Percentiles rank a stretch among this genome's conserved stretches.
Evolutionary conservation across 805 yeast species (phyloP).

Genomic region (Pachysolen tannophilus): DNA sequence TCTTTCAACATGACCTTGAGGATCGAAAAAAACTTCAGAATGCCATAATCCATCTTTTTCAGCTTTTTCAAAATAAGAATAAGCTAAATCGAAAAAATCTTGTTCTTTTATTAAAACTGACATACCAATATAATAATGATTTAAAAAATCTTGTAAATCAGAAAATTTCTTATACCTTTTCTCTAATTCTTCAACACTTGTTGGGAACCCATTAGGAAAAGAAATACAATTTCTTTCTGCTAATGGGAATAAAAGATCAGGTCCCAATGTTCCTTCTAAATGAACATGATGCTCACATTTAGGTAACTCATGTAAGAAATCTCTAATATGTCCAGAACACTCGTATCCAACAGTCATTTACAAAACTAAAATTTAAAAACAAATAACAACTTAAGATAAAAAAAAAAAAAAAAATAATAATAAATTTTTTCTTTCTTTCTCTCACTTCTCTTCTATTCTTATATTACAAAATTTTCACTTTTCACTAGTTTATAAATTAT

Average conservation of each 20-base stretch:
- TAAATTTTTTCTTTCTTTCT: too few relatives aligned
- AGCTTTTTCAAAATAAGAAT: constrained; percentile 59
- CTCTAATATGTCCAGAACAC: constrained; percentile 29
- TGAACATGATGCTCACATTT: constrained; percentile 87
- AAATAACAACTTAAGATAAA: too few relatives aligned
- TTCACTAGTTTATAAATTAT: too few relatives aligned
- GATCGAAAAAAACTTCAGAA: constrained; percentile 76
- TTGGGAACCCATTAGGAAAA: constrained; percentile 59
- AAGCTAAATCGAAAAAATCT: constrained; percentile 75
- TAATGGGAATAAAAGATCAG: constrained; percentile 60
- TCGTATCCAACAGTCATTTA: constrained; percentile 15
- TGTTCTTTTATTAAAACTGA: constrained; percentile 59
- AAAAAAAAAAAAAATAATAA: too few relatives aligned
- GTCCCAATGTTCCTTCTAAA: constrained; percentile 75
- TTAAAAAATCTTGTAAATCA: constrained; percentile 70
- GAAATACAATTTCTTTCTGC: constrained; percentile 56
- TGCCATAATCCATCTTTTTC: constrained; percentile 53
- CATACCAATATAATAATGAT: constrained; percentile 77
- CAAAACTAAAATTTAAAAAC: too few relatives aligned
- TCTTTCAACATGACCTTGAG: constrained; percentile 74
- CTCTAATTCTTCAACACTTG: constrained; percentile 45
- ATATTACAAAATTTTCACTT: too few relatives aligned
- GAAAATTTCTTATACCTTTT: constrained; percentile 53
- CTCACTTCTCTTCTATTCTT: too few relatives aligned
- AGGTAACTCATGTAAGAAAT: constrained; percentile 62